Base-by-base conservation (phyloP, 148 eudicot genomes). In the Hydrangea macrophylla region DNA sequence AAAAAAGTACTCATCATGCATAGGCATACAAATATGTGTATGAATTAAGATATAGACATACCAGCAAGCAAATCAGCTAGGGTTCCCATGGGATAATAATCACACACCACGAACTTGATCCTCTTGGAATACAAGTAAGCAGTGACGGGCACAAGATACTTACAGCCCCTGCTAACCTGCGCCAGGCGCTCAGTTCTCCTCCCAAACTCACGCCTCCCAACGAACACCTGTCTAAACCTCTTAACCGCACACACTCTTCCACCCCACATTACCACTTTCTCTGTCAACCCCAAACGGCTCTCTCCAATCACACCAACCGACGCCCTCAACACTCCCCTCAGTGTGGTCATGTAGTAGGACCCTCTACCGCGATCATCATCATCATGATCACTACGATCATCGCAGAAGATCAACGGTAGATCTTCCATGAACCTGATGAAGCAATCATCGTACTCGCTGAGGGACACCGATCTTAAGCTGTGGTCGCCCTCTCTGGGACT, bases 71-170 rank as follows among this genome's bases (percentile, higher is more conserved):
- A 53, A 67, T 79, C 82, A 24, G 78, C 67, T 13, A 79, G 82
- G 69, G 73, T 75, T 31, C 79, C 82, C 79, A 79, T 79, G 27
- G 82, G 82, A 65, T 75, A 75, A 37, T 79, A 79, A 64, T 79
- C 76, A 67, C 51, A 75, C 2, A 79, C 76, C n/a, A 79, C 73
- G 54, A 79, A 79, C 53, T 75, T 79, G 62, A 79, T 75, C 67
- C 79, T 71, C 60, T 72, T 79, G 7, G 82, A 37, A 55, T 61
- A 79, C 8, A 79, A 56, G 54, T 71, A 79, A 58, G 79, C 73
- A 22, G 31, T 63, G 12, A 75, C 42, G 6, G 75, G 79, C 44
- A 79, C 79, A 53, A 79, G 68, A 75, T 67, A 68, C 23, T 63
- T 51, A 37, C 76, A 75, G 56, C 50, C 23, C 32, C 31, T 58